phyloP scores from a whole-genome alignment of 306 rosid species.

The Cucurbita moschata region DNA sequence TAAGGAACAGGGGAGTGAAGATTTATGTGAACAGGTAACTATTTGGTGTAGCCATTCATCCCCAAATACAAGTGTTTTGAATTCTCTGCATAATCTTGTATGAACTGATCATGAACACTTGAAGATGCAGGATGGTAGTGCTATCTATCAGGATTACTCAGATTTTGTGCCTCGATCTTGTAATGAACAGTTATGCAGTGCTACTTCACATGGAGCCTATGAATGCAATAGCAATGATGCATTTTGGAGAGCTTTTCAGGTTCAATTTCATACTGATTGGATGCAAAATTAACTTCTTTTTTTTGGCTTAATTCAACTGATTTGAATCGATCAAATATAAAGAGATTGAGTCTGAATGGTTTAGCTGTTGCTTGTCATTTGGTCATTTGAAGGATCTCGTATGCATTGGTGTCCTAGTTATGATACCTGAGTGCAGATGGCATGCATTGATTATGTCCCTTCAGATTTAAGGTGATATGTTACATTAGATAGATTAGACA shows the following conservation, averaged over 20 bases:
- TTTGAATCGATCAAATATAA: background rate
- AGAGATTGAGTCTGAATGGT: background rate
- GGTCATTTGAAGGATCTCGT: background rate
- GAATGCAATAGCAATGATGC: background rate
- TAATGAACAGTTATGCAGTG: background rate
- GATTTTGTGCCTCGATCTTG: conserved; percentile 12
- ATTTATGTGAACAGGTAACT: conserved; percentile 31
- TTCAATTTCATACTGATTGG: background rate
- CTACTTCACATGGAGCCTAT: background rate
- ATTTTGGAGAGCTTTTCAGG: background rate
- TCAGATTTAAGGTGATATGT: background rate
- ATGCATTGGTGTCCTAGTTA: background rate
- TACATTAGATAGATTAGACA: background rate
- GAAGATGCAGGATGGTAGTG: conserved; percentile 17
- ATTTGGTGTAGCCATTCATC: background rate
- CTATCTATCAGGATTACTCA: conserved; percentile 11
- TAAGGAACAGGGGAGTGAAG: conserved; percentile 14
- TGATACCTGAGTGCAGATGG: background rate
- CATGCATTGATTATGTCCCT: background rate
- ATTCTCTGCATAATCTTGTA: background rate
- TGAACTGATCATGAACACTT: conserved; percentile 4
- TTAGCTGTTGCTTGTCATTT: no score
- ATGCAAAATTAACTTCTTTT: background rate
- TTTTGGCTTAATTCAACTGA: background rate
- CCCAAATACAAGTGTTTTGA: background rate